Conservation (phyloP, 495 filamentous ascomycete species). For the Annulohypoxylon nitens region DNA sequence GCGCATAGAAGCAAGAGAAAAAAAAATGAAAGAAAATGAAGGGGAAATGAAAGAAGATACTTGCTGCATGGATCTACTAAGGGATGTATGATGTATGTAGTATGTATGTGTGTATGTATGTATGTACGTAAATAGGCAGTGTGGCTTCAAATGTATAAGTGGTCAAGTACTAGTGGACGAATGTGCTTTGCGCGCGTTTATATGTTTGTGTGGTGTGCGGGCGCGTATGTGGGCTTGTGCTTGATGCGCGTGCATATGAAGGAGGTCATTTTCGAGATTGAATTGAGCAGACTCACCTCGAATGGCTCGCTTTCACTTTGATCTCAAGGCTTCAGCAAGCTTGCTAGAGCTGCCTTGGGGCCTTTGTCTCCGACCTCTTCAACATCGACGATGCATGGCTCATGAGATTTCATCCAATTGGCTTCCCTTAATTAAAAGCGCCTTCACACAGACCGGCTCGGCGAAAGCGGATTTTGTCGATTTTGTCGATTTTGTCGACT, state of each 20-base stretch:
- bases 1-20: neutral
- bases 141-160: conserved; percentile 13
- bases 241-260: conserved; percentile 33
- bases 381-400: conserved; percentile 38
- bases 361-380: conserved; percentile 30
- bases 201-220: conserved; percentile 26
- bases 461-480: conserved; percentile 39
- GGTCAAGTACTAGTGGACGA: neutral
- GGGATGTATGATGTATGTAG: conserved; percentile 13
- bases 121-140: conserved; percentile 1
- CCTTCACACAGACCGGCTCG: conserved; percentile 38
- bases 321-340: conserved; percentile 39
- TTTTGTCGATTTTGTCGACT: conserved; percentile 36
- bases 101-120: conserved; percentile 1
- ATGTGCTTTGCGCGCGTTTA: conserved; percentile 16
- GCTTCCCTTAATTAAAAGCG: conserved; percentile 46
- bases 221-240: conserved; percentile 38
- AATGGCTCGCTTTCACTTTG: conserved; percentile 36
- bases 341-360: conserved; percentile 30
- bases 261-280: conserved; percentile 29
- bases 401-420: conserved; percentile 47
- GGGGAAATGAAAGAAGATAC: neutral
- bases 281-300: conserved; percentile 48
- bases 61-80: conserved; percentile 2
- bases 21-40: neutral